phyloP scores from a whole-genome alignment of 2,329 filamentous ascomycete genomes.

The Orbilia oligospora region DNA sequence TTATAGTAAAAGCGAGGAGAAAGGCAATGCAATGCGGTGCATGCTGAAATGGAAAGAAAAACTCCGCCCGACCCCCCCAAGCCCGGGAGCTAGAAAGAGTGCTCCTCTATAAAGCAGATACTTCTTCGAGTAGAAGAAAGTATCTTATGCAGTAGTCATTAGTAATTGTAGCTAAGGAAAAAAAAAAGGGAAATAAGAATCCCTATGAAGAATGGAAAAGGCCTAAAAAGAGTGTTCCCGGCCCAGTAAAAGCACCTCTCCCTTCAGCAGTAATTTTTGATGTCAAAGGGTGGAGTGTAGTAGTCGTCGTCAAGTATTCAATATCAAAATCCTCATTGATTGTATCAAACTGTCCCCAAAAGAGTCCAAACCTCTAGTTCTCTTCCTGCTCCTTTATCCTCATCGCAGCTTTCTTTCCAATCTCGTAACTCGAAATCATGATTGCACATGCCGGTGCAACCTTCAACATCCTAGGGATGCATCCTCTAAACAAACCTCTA shows the following conservation, averaged over 20 bases:
- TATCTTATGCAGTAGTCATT: constrained; percentile 40
- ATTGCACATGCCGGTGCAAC: constrained; percentile 97
- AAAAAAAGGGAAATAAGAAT: constrained; percentile 15
- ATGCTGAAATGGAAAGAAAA: constrained; percentile 19
- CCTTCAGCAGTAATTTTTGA: constrained; percentile 11
- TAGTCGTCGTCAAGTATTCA: constrained; percentile 16
- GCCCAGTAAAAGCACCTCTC: not conserved
- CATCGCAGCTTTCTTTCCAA: constrained; percentile 89
- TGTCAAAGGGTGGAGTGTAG: constrained; percentile 42
- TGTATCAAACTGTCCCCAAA: constrained; percentile 15
- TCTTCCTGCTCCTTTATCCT: constrained; percentile 75
- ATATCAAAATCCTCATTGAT: constrained; percentile 12
- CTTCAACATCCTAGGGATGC: constrained; percentile 91
- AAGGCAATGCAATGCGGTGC: constrained; percentile 1
- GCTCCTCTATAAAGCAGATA: constrained; percentile 20
- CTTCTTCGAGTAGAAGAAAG: not conserved
- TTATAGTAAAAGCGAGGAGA: not conserved
- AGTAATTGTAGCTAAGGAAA: constrained; percentile 21
- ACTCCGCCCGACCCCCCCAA: constrained; percentile 33
- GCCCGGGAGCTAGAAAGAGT: not conserved
- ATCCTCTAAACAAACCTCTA: constrained; percentile 87
- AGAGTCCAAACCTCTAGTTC: constrained; percentile 2
- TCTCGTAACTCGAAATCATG: constrained; percentile 85
- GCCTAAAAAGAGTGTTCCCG: not conserved
- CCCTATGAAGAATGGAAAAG: not conserved